Base-by-base conservation (phyloP, 2,329 filamentous ascomycete species). In the Ophiobolus disseminans region DNA sequence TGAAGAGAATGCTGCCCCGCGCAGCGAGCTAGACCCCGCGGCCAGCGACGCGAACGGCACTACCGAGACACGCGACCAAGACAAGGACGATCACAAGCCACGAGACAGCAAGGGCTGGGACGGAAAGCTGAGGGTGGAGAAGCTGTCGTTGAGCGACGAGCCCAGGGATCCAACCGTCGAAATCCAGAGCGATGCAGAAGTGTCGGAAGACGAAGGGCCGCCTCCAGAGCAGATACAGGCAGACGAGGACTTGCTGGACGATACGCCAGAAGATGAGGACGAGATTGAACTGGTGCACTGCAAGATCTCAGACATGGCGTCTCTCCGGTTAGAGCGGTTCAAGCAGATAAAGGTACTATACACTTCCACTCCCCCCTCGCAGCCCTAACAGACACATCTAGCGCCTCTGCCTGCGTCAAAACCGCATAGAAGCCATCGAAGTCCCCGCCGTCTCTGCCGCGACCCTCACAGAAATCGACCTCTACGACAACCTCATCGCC, bases 401-500 rank as follows among this genome's bases (percentile, higher is more conserved):
- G 77, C 81, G 89, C 65, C 78, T 99, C 61, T 97, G 93, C 70
- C 86, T 99, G 16, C 91, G 94, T 39, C 93, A 99, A 72, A 99
- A 99, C 73, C 83, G 85, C 60, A 94, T 99, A 69, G 82, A 89
- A 56, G 79, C 85, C 39, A 89, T 97, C 71, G 85, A 91, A 22
- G 86, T 93, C 7, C 85, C 96, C 4, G 78, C 82, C 3, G 74
- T 75, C 26, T 76, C 95, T 43, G 85, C 85, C 25, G 69, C 77
- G 2, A 90, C 85, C 1, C 78, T 99, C 31, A 77, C 84, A 65
- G 94, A 99, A 51, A 82, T 99, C 40, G 94, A 99, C 65, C 82
- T 99, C 50, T 99, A 99, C 78, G 94, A 99, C 76, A 99, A 99
- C 74, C 82, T 96, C 14, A 91, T 99, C 63, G 84, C 86, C 9